Base-by-base conservation (phyloP, 768 basidiomycete species). In the Suillus tomentosus region DNA sequence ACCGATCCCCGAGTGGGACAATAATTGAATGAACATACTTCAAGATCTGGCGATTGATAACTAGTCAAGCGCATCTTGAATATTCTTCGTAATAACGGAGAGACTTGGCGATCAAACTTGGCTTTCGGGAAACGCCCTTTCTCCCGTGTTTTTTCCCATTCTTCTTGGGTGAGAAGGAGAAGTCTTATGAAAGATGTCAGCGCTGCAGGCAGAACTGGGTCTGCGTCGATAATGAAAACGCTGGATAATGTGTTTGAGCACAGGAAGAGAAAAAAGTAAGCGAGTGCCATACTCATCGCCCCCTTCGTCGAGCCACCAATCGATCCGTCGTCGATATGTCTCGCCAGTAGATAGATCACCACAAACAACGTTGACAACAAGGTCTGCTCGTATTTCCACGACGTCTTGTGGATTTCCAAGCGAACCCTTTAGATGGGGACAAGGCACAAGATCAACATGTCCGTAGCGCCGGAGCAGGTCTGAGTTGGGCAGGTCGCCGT, bases 391-490 rank as follows among this genome's bases (percentile, higher is more conserved):
- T 50, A 95, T 76, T 69, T 95, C 93, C 15, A 86, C 87, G n/a
- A 91, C 79, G 66, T 95, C 93, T 37, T 85, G 86, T 5, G 92
- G 92, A 72, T 93, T 95, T 0, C 92, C 92, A 9, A 69, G 59
- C 10, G 66, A 62, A 22, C 37, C 45, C 14, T 37, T 56, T 24
- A 81, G 79, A 24, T 80, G 67, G 0, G 83, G 77, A 17, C 90
- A 73, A 10, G 82, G 84, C 19, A 95, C 73, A 36, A 87, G 71
- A 76, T 99, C 97, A 61, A 96, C 89, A 71, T 98, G 92, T 1
- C 97, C 97, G 71, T 96, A 99, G 62, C 92, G 87, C 51, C 97
- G 86, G n/a, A 99, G 83, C 9, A 99, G 85, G 68, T 96, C 96
- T 8, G 92, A 86, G 72, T 99, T 99, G 6, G 96, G 94, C 2